A percentile compares a stretch with the other conserved stretches of the same genome.
Evolutionary conservation across 108 stramenopile genomes (phyloP).

Genomic region (Epipyxis sp.): DNA sequence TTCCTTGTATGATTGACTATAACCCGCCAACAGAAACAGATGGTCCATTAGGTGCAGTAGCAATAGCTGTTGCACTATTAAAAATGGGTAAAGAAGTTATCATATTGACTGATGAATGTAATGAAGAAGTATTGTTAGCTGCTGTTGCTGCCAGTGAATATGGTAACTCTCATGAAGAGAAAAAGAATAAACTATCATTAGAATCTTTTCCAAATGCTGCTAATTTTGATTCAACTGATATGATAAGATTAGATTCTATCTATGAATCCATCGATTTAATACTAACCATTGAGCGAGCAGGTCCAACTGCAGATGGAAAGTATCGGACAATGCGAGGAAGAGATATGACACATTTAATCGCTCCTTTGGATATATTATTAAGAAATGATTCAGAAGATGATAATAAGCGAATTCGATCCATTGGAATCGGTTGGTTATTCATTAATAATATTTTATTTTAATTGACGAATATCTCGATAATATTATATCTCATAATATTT

Average conservation of each 20-base stretch:
- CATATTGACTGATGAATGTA: slow-evolving; percentile 70
- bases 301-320: slow-evolving; percentile 65
- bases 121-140: slow-evolving; percentile 48
- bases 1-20: slow-evolving; percentile 69
- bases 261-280: slow-evolving; percentile 50
- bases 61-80: slow-evolving; percentile 58
- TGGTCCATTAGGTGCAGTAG: slow-evolving; percentile 70
- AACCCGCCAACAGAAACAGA: slow-evolving; percentile 77
- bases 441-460: too few relatives aligned
- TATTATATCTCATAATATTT: too few relatives aligned
- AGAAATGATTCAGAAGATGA: slow-evolving; percentile 35
- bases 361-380: slow-evolving; percentile 66
- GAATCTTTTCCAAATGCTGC: not conserved
- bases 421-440: slow-evolving; percentile 68
- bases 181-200: slow-evolving; percentile 6
- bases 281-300: slow-evolving; percentile 72
- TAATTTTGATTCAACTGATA: slow-evolving; percentile 47
- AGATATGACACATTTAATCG: slow-evolving; percentile 68
- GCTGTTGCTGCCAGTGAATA: slow-evolving; percentile 32
- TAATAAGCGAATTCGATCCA: slow-evolving; percentile 34
- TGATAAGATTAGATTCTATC: slow-evolving; percentile 51
- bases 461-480: too few relatives aligned
- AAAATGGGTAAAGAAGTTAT: slow-evolving; percentile 58
- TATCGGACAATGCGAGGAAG: slow-evolving; percentile 79
- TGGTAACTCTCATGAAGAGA: not conserved